Evolutionary conservation across 768 basidiomycete species (phyloP).

Genomic region (Sistotremastrum niveocremeum): DNA sequence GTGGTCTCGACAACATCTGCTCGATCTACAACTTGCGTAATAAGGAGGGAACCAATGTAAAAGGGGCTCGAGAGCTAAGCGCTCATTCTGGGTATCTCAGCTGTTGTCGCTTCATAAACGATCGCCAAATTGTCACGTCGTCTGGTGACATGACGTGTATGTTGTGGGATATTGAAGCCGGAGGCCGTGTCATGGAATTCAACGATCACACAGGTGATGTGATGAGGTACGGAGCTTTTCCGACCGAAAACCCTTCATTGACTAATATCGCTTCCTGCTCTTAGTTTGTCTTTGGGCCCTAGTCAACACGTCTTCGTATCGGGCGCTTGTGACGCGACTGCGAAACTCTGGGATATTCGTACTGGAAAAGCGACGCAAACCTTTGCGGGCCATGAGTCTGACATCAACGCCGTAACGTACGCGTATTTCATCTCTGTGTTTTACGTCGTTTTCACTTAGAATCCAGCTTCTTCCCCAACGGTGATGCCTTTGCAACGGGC

Average conservation of each 20-base stretch:
- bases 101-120: slow-evolving; percentile 98
- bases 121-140: slow-evolving; percentile 94
- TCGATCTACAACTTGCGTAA: slow-evolving; percentile 93
- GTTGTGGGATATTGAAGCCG: slow-evolving; percentile 99
- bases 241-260: background rate
- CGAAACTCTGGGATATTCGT: slow-evolving; percentile 98
- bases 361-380: slow-evolving; percentile 97
- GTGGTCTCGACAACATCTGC: slow-evolving; percentile 98
- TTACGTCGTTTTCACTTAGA: background rate
- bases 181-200: slow-evolving; percentile 95
- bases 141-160: slow-evolving; percentile 99
- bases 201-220: slow-evolving; percentile 99
- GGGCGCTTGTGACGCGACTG: slow-evolving; percentile 95
- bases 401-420: slow-evolving; percentile 97
- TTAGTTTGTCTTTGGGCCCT: slow-evolving; percentile 84
- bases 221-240: slow-evolving; percentile 64
- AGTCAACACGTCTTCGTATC: slow-evolving; percentile 97
- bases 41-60: slow-evolving; percentile 60
- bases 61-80: slow-evolving; percentile 88
- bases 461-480: slow-evolving; percentile 99
- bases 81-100: slow-evolving; percentile 97
- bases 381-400: slow-evolving; percentile 95
- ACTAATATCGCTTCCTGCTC: background rate
- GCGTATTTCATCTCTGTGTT: slow-evolving; percentile 23
- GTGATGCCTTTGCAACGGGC: slow-evolving; percentile 96